A percentile compares a stretch with the other conserved stretches of the same genome.
phyloP scores from a whole-genome alignment of 805 yeast genomes.

The Candida arabinofermentans region DNA sequence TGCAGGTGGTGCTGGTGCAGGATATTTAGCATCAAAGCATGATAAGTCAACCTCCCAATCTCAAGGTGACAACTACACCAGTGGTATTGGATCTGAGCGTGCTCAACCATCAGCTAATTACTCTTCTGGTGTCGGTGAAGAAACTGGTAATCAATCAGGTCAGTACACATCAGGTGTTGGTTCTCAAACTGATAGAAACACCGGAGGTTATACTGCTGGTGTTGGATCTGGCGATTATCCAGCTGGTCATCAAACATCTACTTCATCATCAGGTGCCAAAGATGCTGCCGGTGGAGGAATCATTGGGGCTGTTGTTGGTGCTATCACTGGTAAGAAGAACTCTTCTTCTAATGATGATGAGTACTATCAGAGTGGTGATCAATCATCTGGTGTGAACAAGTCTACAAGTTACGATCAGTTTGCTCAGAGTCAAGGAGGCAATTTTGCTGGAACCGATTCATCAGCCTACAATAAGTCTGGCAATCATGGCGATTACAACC shows the following conservation, averaged over 20 bases:
- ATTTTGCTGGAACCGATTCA: no score
- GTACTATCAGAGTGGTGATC: not conserved
- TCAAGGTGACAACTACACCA: not conserved
- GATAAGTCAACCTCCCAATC: not conserved
- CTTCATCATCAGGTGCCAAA: conserved; percentile 4
- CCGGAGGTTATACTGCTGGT: conserved; percentile 7
- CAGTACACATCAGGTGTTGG: not conserved
- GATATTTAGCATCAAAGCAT: conserved; percentile 2
- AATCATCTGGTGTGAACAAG: no score
- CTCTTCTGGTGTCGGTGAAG: conserved; percentile 3
- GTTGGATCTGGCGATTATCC: not conserved
- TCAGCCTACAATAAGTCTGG: no score
- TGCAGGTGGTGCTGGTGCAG: conserved; percentile 11
- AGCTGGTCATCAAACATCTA: conserved; percentile 3
- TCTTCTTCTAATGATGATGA: not conserved
- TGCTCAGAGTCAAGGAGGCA: no score
- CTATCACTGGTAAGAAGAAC: not conserved
- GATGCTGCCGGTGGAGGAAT: conserved; percentile 10
- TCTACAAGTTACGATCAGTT: not conserved
- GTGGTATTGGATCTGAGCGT: not conserved
- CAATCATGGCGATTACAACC: no score
- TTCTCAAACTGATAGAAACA: not conserved
- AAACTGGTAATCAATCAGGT: conserved; percentile 5
- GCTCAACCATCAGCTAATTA: not conserved
- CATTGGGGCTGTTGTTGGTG: conserved; percentile 1